A percentile compares a stretch with the other conserved stretches of the same genome.
Evolutionary conservation across 768 basidiomycete genomes (phyloP).

Genomic region (Suillus weaverae): DNA sequence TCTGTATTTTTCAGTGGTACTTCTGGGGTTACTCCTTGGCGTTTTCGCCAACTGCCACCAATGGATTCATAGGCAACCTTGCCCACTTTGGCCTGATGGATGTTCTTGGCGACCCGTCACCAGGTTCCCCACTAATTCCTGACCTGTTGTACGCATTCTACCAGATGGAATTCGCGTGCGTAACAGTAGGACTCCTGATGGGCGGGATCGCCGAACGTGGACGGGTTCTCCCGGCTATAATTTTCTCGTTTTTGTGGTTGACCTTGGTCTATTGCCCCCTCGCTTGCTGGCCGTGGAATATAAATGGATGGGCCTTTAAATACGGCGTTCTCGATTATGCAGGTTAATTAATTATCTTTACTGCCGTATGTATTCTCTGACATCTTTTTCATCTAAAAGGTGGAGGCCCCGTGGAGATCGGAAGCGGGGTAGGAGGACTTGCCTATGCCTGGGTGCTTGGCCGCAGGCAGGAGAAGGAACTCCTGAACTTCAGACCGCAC

Average conservation of each 20-base stretch:
- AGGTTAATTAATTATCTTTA: constrained; percentile 38
- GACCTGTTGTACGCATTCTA: constrained; percentile 83
- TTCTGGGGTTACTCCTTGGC: constrained; percentile 84
- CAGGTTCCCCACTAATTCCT: constrained; percentile 80
- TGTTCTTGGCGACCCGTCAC: constrained; percentile 71
- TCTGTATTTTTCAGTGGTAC: constrained; percentile 82
- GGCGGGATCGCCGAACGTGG: constrained; percentile 87
- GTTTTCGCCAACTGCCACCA: constrained; percentile 75
- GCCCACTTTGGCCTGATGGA: constrained; percentile 72
- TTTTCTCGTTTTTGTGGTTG: constrained; percentile 82
- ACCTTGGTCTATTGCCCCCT: constrained; percentile 88
- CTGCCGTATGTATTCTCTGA: constrained; percentile 1
- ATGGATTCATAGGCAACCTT: constrained; percentile 80
- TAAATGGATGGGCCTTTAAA: constrained; percentile 80
- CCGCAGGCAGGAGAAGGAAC: constrained; percentile 67
- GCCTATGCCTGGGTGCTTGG: constrained; percentile 89
- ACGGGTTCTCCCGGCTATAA: constrained; percentile 76
- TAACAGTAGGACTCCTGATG: constrained; percentile 75
- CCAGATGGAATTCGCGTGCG: constrained; percentile 85
- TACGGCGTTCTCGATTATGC: constrained; percentile 90
- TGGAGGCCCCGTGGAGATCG: constrained; percentile 87
- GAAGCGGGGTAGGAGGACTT: constrained; percentile 80
- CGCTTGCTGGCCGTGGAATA: constrained; percentile 83
- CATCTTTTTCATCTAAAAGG: constrained; percentile 38
- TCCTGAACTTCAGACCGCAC: constrained; percentile 83